Evolutionary conservation across 2,329 filamentous ascomycete species (phyloP).

Genomic region (Rutstroemia sp.): DNA sequence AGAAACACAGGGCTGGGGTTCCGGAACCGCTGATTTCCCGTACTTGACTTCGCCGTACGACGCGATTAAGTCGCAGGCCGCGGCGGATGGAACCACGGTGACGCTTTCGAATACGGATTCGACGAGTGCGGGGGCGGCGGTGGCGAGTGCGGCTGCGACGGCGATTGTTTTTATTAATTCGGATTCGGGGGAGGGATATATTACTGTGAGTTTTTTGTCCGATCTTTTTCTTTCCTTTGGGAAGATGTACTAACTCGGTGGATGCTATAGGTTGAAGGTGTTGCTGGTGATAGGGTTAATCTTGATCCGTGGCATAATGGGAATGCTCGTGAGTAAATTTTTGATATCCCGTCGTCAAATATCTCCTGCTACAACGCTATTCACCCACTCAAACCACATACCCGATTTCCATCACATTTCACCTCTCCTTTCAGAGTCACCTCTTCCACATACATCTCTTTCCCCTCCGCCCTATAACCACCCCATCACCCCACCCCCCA

Average conservation of each 20-base stretch:
- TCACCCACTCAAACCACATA: too few species aligned
- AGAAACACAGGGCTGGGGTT: slow-evolving; percentile 3
- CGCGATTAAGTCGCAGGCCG: slow-evolving; percentile 52
- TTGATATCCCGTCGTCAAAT: too few species aligned
- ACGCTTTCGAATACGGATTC: slow-evolving; percentile 49
- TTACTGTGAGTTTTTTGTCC: slow-evolving; percentile 16
- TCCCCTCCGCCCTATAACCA: too few species aligned
- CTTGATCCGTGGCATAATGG: slow-evolving; percentile 57
- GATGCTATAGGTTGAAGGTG: slow-evolving; percentile 19
- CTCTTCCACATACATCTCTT: too few species aligned
- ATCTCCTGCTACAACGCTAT: too few species aligned
- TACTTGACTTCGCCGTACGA: slow-evolving; percentile 44
- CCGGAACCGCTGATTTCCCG: not conserved
- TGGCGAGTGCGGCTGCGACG: slow-evolving; percentile 40
- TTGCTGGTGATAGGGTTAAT: slow-evolving; percentile 48
- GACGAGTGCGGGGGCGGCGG: slow-evolving; percentile 17
- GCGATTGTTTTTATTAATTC: slow-evolving; percentile 63
- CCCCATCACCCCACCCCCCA: too few species aligned
- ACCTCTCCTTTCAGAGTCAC: too few species aligned
- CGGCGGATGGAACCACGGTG: slow-evolving; percentile 43
- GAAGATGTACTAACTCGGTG: too few species aligned
- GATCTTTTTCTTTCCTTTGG: not conserved
- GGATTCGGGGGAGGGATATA: slow-evolving; percentile 65
- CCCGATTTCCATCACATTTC: too few species aligned
- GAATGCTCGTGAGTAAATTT: slow-evolving; percentile 15